A percentile compares a stretch with the other conserved stretches of the same genome.
phyloP scores from a whole-genome alignment of 805 yeast genomes.

The Cyberlindnera mycetangii region DNA sequence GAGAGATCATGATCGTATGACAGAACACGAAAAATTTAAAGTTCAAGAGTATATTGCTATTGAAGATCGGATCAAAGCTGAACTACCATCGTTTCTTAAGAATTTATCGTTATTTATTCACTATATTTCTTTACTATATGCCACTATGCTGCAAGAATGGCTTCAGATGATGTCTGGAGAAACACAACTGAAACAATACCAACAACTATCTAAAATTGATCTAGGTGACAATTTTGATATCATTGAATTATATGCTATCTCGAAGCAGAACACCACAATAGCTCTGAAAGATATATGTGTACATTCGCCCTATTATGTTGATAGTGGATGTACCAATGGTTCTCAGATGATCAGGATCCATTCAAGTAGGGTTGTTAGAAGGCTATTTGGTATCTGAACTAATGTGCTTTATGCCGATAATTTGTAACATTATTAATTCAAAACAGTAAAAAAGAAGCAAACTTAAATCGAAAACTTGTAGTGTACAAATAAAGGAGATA shows the following conservation, averaged over 20 bases:
- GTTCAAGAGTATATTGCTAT: constrained; percentile 24
- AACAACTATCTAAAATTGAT: constrained; percentile 18
- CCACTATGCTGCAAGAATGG: constrained; percentile 28
- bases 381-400: constrained; percentile 21
- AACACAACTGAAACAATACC: constrained; percentile 26
- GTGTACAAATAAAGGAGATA: too few relatives aligned
- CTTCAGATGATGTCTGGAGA: constrained; percentile 32
- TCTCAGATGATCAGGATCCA: constrained; percentile 11
- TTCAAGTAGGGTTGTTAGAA: constrained; percentile 21
- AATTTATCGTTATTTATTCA: constrained; percentile 16
- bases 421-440: not conserved
- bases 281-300: constrained; percentile 30
- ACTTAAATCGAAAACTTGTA: too few relatives aligned
- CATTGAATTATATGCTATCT: constrained; percentile 31
- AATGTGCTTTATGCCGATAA: not conserved
- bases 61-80: constrained; percentile 28
- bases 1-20: constrained; percentile 6
- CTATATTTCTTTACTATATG: constrained; percentile 24
- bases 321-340: not conserved
- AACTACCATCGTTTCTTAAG: constrained; percentile 30
- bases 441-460: not conserved
- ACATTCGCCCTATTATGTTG: constrained; percentile 1
- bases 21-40: constrained; percentile 5
- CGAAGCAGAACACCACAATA: constrained; percentile 30
- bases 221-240: constrained; percentile 36